Base-by-base conservation (phyloP, 495 filamentous ascomycete genomes). In the Sporormia fimetaria region DNA sequence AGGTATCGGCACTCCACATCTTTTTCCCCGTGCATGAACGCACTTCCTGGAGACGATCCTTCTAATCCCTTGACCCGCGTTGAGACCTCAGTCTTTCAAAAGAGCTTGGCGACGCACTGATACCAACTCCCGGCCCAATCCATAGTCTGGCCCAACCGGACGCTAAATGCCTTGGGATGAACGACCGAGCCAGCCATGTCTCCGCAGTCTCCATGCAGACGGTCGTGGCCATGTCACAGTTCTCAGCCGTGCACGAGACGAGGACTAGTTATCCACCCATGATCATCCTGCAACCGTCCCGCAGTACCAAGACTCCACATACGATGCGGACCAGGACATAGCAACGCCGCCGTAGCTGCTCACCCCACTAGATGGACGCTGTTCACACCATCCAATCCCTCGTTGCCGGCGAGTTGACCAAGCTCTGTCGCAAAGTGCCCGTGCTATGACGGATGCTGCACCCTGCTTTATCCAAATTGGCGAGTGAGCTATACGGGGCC, bases 381-480 rank as follows among this genome's bases (percentile, higher is more conserved):
- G 15, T 48, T 40, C 41, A 40, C 35, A 21, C 33, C 44, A 40
- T 52, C 14, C 34, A 52, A 44, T 52, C 39, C 40, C 25, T n/a
- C 6, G 23, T 3, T 28, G n/a, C 32, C 22, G 25, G 20, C 20
- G 23, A 23, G 20, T 17, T 18, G 24, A 15, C 39, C 24, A 40
- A 14, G 25, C 15, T 24, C 21, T 40, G 29, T 38, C 33, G 38
- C 37, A 47, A 45, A 29, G 25, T 25, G 15, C 20, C n/a, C 50
- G 26, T 31, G 44, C 40, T 49, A 45, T 54, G 40, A 41, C 39
- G 40, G 27, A 28, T 31, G 35, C 44, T 49, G 50, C 44, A 42
- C 7, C 20, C 33, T 44, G 44, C 22, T 54, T 54, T 49, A 54
- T 49, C 44, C 44, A 54, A 32, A 54, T 54, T 54, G 26, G 25